These are phyloP conservation scores for Priceomyces castillae DNA, from an alignment of 805 yeast species.

Conservation along the genomic window DNA sequence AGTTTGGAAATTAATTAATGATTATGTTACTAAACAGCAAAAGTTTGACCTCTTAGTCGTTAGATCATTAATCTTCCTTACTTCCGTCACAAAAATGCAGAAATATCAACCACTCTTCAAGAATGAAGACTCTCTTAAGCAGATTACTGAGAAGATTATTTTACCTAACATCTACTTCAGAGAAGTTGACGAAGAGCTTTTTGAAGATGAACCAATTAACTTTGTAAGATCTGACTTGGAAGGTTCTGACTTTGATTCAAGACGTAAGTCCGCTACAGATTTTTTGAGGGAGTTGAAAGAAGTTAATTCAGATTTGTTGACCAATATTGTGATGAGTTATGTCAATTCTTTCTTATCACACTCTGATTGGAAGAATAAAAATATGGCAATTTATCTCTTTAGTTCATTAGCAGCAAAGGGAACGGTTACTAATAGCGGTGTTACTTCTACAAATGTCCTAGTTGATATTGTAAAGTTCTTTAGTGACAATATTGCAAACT, in stretches of 20 bases:
- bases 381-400: constrained; percentile 81
- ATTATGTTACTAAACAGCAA: constrained; percentile 61
- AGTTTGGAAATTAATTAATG: constrained; percentile 71
- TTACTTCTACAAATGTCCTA: constrained; percentile 77
- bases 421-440: constrained; percentile 79
- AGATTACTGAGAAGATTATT: constrained; percentile 77
- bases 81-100: constrained; percentile 73
- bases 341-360: constrained; percentile 62
- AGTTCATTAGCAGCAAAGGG: constrained; percentile 92
- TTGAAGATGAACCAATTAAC: constrained; percentile 96
- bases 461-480: constrained; percentile 89
- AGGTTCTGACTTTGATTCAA: constrained; percentile 89
- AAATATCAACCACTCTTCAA: constrained; percentile 65
- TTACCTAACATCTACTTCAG: constrained; percentile 86
- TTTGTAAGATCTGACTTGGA: constrained; percentile 90
- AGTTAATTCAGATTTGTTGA: constrained; percentile 69
- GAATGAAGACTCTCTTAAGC: constrained; percentile 57
- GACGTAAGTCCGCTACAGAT: constrained; percentile 91
- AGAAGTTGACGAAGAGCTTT: constrained; percentile 84
- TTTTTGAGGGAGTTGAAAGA: constrained; percentile 83
- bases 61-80: constrained; percentile 74
- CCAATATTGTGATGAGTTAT: constrained; percentile 70
- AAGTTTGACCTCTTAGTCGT: constrained; percentile 85
- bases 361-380: constrained; percentile 79
- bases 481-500: constrained; percentile 74